These are phyloP conservation scores for Metschnikowia amazonensis DNA, from an alignment of 805 yeast genomes.

Conservation along the genomic window DNA sequence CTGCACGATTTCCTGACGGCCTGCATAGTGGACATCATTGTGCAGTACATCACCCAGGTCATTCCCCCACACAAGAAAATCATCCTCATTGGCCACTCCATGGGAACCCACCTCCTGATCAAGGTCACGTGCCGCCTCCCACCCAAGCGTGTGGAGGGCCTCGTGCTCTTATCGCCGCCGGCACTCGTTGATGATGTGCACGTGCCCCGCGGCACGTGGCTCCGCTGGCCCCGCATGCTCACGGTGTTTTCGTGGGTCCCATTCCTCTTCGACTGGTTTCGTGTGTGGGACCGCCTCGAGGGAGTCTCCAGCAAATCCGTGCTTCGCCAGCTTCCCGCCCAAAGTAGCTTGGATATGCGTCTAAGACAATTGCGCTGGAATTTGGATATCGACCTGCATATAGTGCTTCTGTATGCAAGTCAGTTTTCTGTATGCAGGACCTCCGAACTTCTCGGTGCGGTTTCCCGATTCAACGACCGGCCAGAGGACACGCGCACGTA, in stretches of 20 bases:
- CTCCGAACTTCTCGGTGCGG: slow-evolving; percentile 43
- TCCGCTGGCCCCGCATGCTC: slow-evolving; percentile 14
- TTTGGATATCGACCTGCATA: slow-evolving; percentile 52
- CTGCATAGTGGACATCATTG: slow-evolving; percentile 38
- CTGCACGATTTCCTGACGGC: slow-evolving; percentile 43
- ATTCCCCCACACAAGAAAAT: slow-evolving; percentile 41
- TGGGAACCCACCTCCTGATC: slow-evolving; percentile 59
- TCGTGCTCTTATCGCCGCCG: slow-evolving; percentile 52
- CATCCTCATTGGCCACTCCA: slow-evolving; percentile 65
- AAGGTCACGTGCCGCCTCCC: slow-evolving; percentile 42
- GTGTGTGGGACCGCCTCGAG: slow-evolving; percentile 57
- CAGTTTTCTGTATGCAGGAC: slow-evolving; percentile 46
- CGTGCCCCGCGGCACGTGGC: slow-evolving; percentile 5
- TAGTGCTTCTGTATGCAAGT: slow-evolving; percentile 50
- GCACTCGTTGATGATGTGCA: slow-evolving; percentile 3
- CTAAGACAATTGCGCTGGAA: slow-evolving; percentile 68
- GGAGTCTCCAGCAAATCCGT: slow-evolving; percentile 63
- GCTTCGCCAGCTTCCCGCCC: slow-evolving; percentile 43
- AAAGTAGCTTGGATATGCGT: slow-evolving; percentile 37
- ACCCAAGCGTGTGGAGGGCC: slow-evolving; percentile 40
- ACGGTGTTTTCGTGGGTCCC: slow-evolving; percentile 39
- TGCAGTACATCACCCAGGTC: slow-evolving; percentile 33
- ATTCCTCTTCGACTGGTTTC: slow-evolving; percentile 48
- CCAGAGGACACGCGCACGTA: slow-evolving; percentile 27
- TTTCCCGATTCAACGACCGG: slow-evolving; percentile 33